A percentile compares a stretch with the other conserved stretches of the same genome.
Evolutionary conservation across 2,329 filamentous ascomycete species (phyloP).

Genomic region (Dothideomycetes sp.): DNA sequence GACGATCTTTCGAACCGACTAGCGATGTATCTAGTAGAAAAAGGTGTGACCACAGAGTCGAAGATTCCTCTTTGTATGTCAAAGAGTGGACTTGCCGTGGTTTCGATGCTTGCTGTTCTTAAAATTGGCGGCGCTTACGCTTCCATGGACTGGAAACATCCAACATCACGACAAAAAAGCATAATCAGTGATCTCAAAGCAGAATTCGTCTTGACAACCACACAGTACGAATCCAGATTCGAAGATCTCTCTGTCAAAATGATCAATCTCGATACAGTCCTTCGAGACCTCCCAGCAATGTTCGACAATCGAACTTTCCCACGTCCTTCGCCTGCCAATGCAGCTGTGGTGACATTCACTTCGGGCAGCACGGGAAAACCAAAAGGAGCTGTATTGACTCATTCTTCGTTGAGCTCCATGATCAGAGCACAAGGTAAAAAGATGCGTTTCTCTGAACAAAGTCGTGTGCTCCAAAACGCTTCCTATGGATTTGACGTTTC

Average conservation of each 20-base stretch:
- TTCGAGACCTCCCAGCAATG: too few species aligned
- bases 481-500: not conserved
- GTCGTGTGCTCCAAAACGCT: not conserved
- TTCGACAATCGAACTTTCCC: too few species aligned
- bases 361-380: constrained; percentile 21
- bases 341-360: too few species aligned
- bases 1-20: constrained; percentile 16
- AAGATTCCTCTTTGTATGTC: constrained; percentile 20
- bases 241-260: too few species aligned
- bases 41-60: constrained; percentile 10
- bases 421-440: not conserved
- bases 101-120: constrained; percentile 21
- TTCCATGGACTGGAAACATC: too few species aligned
- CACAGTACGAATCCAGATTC: too few species aligned
- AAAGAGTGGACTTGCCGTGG: constrained; percentile 21
- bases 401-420: not conserved
- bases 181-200: too few species aligned
- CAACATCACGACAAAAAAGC: too few species aligned
- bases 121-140: constrained; percentile 26
- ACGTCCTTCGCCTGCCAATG: too few species aligned
- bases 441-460: not conserved
- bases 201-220: too few species aligned
- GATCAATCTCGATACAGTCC: too few species aligned
- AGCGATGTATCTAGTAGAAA: constrained; percentile 14
- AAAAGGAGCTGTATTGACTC: constrained; percentile 18